Base-by-base conservation (phyloP, 768 basidiomycete species). In the Russula sp. region DNA sequence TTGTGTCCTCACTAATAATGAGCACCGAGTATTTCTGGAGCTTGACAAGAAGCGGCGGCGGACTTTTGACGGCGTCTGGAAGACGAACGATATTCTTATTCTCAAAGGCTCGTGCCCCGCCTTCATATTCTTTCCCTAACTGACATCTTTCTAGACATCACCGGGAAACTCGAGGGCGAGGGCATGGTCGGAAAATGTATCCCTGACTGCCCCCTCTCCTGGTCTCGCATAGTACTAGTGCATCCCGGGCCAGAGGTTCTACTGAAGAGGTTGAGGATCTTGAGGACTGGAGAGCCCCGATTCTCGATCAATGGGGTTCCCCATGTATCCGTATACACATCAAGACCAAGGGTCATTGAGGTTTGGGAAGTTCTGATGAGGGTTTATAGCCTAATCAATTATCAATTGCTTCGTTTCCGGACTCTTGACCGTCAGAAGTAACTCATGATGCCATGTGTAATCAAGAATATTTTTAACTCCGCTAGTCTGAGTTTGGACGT, bases 41-140 rank as follows among this genome's bases (percentile, higher is more conserved):
- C 22, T 30, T 14, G 26, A 5, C 22, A 0, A 42, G 6, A 24
- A n/a, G 22, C 3, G 0, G n/a, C n/a, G n/a, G 20, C 55, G 56
- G n/a, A 10, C 13, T 0, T 63, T 57, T 34, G 62, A 48, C 8
- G 51, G 42, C 38, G 38, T 63, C n/a, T 63, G 54, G 55, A 24
- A 14, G n/a, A 30, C 11, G 22, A 42, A 51, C n/a, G 22, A 30
- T 2, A 20, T 10, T 9, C 44, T 63, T 36, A 50, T 63, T n/a
- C 57, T 63, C 34, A 63, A 40, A 40, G 55, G 55, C 24, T 6
- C 7, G 32, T 14, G 2, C 20, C 11, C 20, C 3, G 13, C 9
- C 16, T n/a, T 51, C 28, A 16, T 36, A 11, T 26, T 50, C 18
- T 42, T 22, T 18, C 22, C 5, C n/a, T 18, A 24, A 22, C 38